Evolutionary conservation across 2,329 filamentous ascomycete genomes (phyloP).

Genomic region (Fusarium drepaniforme): DNA sequence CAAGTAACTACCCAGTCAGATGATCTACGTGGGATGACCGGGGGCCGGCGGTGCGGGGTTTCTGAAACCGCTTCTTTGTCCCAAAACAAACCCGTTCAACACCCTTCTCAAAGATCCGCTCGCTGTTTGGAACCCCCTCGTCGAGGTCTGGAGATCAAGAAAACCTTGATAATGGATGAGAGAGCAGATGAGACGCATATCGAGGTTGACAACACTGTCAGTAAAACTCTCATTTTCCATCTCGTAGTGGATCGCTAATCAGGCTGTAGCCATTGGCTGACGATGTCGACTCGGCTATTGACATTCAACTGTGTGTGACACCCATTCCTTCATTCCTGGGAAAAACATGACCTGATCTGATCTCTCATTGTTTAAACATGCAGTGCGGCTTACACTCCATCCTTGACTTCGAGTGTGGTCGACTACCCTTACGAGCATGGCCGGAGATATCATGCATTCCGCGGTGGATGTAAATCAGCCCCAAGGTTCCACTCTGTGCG

Average conservation of each 20-base stretch:
- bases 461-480: slow-evolving; percentile 36
- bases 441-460: slow-evolving; percentile 48
- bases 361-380: not conserved
- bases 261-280: slow-evolving; percentile 1
- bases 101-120: not conserved
- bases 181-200: not conserved
- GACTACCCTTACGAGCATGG: slow-evolving; percentile 46
- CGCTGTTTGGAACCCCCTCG: not conserved
- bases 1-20: not conserved
- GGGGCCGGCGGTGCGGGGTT: not conserved
- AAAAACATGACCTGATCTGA: not conserved
- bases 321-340: not conserved
- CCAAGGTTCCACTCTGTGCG: too few relatives aligned
- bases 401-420: slow-evolving; percentile 3
- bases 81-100: not conserved
- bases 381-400: not conserved
- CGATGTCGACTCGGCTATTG: not conserved
- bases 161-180: not conserved
- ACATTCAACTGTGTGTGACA: not conserved
- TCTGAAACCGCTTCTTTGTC: not conserved
- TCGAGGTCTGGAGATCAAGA: not conserved
- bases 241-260: not conserved
- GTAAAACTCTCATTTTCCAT: not conserved
- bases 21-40: not conserved
- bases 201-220: not conserved